Evolutionary conservation across 106 monocot genomes (phyloP).

Genomic region (Dendrobium huoshanense): DNA sequence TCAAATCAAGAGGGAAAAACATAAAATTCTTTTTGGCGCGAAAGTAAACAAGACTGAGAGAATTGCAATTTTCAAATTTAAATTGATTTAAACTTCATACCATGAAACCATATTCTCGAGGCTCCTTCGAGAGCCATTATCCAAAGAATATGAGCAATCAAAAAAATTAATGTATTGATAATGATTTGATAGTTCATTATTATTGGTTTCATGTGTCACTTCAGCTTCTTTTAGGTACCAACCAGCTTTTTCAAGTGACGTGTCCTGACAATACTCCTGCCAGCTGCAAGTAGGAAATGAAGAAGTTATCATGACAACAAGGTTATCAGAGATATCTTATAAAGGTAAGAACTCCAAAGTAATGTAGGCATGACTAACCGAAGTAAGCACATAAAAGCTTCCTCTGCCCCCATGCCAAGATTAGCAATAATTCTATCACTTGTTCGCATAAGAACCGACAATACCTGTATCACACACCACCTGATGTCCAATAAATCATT

Average conservation of each 20-base stretch:
- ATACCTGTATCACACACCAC: conserved; percentile 69
- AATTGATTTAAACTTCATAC: conserved; percentile 19
- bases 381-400: conserved; percentile 57
- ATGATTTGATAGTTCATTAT: conserved; percentile 17
- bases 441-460: conserved; percentile 48
- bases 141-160: conserved; percentile 15
- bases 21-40: neutral
- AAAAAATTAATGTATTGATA: conserved; percentile 24
- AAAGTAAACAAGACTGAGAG: neutral
- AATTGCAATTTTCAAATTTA: neutral
- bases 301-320: neutral
- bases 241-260: conserved; percentile 72
- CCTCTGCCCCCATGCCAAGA: conserved; percentile 41
- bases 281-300: conserved; percentile 33
- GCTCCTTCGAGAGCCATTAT: conserved; percentile 6
- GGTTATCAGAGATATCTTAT: neutral
- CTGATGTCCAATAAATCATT: conserved; percentile 44
- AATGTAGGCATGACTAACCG: conserved; percentile 34
- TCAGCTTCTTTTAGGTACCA: conserved; percentile 48
- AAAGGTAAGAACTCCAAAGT: neutral
- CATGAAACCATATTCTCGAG: conserved; percentile 15
- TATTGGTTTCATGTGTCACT: conserved; percentile 9
- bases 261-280: conserved; percentile 83
- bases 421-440: conserved; percentile 47
- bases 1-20: neutral